Conservation (phyloP, 129 eudicot species). For the Silybum marianum region DNA sequence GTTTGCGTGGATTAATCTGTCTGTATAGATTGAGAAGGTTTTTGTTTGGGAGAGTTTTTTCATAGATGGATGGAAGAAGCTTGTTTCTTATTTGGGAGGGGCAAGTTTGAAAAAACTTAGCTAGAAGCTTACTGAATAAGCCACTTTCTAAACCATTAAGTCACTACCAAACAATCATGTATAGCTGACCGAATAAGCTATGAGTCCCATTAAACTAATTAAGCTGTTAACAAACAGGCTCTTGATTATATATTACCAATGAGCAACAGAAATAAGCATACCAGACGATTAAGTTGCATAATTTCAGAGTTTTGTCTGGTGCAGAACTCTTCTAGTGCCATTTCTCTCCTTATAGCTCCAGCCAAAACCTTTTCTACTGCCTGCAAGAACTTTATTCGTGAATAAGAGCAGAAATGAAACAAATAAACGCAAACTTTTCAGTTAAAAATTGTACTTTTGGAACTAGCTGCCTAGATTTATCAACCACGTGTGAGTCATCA, state of each 20-base stretch:
- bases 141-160: no score
- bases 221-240: no score
- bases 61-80: no score
- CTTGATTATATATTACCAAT: neutral
- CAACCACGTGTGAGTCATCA: slow-evolving; percentile 48
- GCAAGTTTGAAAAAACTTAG: no score
- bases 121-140: no score
- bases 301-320: slow-evolving; percentile 73
- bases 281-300: slow-evolving; percentile 89
- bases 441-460: slow-evolving; percentile 60
- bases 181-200: no score
- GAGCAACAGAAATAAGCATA: slow-evolving; percentile 27
- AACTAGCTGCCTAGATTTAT: slow-evolving; percentile 61
- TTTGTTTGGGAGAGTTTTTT: no score
- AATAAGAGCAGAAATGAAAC: neutral
- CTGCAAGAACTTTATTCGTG: slow-evolving; percentile 41
- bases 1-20: no score
- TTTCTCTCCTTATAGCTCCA: slow-evolving; percentile 96
- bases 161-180: no score
- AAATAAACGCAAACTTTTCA: neutral
- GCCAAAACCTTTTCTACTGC: slow-evolving; percentile 95
- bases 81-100: no score
- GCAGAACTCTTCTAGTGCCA: slow-evolving; percentile 93
- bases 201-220: no score
- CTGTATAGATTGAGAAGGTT: no score